Evolutionary conservation across 768 basidiomycete species (phyloP), one percentile per base, ranked within the genome.

Genomic region (Calocera cornea): DNA sequence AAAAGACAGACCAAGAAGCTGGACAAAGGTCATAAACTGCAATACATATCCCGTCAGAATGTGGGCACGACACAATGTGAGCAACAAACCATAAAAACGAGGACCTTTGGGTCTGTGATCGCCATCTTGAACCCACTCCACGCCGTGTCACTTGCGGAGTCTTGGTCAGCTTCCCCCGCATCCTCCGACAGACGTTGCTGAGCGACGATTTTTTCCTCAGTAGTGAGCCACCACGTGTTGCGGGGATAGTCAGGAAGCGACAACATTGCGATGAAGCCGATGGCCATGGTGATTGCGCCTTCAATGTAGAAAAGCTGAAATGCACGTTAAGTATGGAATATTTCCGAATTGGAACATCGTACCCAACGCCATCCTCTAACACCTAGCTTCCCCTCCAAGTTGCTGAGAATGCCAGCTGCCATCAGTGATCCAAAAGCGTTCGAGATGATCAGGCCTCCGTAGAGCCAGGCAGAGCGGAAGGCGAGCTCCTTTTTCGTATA

Each of bases 341-440:
- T 19, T 33, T 2, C 31, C 14, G 31, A 60, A 5, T 10, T 12
- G 31, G 54, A 27, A 60, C 7, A 5, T 12, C 54, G 2, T 33
- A 60, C 54, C 54, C 54, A 90, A 78, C 86, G 72, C 88, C 88
- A 90, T 10, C 86, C 87, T 34, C 84, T 73, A 47, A 87, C 84
- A 0, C 87, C 88, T 2, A 82, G 77, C 64, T 79, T 80, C 0
- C 86, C 87, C 68, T 90, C 82, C 87, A 90, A 86, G 47, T 79
- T 81, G 1, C 79, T 77, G 17, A 92, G 79, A 66, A 90, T 87
- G 14, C 86, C 88, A 27, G 88, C 88, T 17, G 87, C 89, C 72
- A 89, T 83, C 7, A 89, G 74, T 84, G 87, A 67, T 2, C 87
- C 86, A 70, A 88, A 87, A 2, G 87, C 86, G 72, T 86, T 86